A percentile compares a stretch with the other conserved stretches of the same genome.
Evolutionary conservation across 75 land plant genomes (phyloP).

Genomic region (Azolla pinnata): DNA sequence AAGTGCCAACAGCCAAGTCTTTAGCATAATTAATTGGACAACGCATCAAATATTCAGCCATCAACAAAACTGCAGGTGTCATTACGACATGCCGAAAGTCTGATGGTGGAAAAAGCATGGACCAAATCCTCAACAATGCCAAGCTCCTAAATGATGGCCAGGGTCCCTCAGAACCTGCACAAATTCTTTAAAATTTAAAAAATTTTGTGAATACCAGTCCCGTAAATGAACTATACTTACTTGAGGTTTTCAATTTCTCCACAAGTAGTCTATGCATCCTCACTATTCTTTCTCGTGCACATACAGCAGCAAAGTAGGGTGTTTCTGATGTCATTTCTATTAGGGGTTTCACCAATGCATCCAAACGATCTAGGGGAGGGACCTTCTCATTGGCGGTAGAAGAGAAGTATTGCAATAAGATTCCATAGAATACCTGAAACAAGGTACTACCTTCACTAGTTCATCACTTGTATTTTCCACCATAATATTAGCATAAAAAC

Average conservation of each 20-base stretch:
- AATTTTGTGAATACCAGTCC: too few relatives aligned
- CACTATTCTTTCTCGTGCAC: constrained; percentile 71
- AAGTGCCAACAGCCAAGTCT: constrained; percentile 75
- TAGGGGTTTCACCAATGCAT: constrained; percentile 64
- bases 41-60: constrained; percentile 86
- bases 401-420: constrained; percentile 77
- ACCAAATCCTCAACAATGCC: constrained; percentile 71
- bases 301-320: constrained; percentile 82
- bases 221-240: too few relatives aligned
- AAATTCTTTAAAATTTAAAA: too few relatives aligned
- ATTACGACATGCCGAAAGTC: constrained; percentile 88
- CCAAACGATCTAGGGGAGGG: constrained; percentile 36
- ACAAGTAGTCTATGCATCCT: constrained; percentile 48
- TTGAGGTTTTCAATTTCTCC: constrained; percentile 55
- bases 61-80: constrained; percentile 69
- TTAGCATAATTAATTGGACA: constrained; percentile 58
- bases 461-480: too few relatives aligned
- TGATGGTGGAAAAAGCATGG: constrained; percentile 83
- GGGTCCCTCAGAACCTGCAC: constrained; percentile 46
- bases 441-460: too few relatives aligned
- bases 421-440: constrained; percentile 83
- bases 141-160: constrained; percentile 82
- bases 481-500: too few relatives aligned
- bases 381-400: constrained; percentile 46
- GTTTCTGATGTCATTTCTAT: constrained; percentile 74